phyloP scores from a whole-genome alignment of 192 early-diverging fungal genomes.

The Pilaira anomala region DNA sequence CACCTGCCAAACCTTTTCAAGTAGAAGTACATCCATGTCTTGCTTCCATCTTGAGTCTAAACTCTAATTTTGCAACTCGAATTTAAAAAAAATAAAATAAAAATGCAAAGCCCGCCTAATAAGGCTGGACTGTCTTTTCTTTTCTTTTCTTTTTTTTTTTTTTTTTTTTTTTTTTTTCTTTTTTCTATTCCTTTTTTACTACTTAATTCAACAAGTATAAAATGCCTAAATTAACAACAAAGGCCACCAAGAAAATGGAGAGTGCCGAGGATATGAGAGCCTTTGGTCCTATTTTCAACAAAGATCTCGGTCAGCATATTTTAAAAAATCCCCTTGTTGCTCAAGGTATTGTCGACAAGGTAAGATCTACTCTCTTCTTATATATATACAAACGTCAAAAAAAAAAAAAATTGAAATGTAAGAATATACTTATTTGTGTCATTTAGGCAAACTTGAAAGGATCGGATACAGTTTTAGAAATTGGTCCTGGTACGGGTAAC shows the following conservation, averaged over 20 bases:
- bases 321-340: slow-evolving; percentile 97
- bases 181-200: too few relatives aligned
- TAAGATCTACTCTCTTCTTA: slow-evolving; percentile 41
- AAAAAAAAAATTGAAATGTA: neutral
- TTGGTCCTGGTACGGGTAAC: slow-evolving; percentile 99
- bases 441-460: slow-evolving; percentile 48
- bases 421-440: neutral
- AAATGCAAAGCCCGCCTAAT: too few relatives aligned
- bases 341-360: slow-evolving; percentile 96
- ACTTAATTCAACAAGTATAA: neutral
- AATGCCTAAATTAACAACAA: slow-evolving; percentile 33
- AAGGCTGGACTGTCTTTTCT: too few relatives aligned
- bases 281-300: slow-evolving; percentile 93
- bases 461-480: slow-evolving; percentile 83
- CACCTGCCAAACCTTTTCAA: slow-evolving; percentile 49
- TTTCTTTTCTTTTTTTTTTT: too few relatives aligned
- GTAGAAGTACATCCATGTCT: slow-evolving; percentile 53
- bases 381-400: neutral
- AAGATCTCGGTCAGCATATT: slow-evolving; percentile 97
- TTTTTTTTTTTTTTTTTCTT: too few relatives aligned
- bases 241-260: slow-evolving; percentile 39
- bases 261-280: slow-evolving; percentile 42
- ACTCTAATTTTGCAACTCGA: neutral
- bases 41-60: slow-evolving; percentile 40
- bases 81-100: too few relatives aligned